phyloP scores from a whole-genome alignment of 805 yeast species.

The Diddensiella santjacobensis region DNA sequence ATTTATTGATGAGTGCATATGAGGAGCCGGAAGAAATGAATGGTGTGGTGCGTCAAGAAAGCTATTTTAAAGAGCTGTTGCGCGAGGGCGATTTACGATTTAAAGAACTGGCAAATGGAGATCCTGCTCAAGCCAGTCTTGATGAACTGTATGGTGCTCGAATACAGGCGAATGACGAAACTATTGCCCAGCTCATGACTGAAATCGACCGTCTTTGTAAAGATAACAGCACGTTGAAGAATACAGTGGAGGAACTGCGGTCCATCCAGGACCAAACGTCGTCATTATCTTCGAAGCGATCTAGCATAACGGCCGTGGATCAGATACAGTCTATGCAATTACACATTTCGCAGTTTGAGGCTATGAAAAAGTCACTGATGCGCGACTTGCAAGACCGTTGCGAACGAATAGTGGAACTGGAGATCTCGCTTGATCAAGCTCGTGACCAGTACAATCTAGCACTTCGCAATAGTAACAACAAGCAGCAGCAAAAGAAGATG shows the following conservation, averaged over 20 bases:
- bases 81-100: constrained; percentile 3
- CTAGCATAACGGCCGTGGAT: constrained; percentile 2
- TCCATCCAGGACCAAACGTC: background rate
- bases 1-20: background rate
- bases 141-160: constrained; percentile 11
- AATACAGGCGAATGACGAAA: constrained; percentile 11
- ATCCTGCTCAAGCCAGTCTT: background rate
- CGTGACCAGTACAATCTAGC: constrained; percentile 34
- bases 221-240: constrained; percentile 2
- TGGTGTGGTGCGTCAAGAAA: background rate
- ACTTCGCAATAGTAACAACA: constrained; percentile 24
- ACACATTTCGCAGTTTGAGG: constrained; percentile 13
- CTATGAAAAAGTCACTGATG: constrained; percentile 55
- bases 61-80: background rate
- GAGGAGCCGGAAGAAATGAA: background rate
- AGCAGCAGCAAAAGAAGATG: constrained; percentile 43
- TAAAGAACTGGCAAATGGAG: background rate
- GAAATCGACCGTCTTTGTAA: constrained; percentile 12
- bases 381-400: constrained; percentile 28
- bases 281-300: background rate
- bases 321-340: constrained; percentile 10
- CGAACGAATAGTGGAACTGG: constrained; percentile 40
- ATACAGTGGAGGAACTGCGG: constrained; percentile 4
- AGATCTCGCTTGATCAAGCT: constrained; percentile 40
- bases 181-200: constrained; percentile 12